These are phyloP conservation scores for Parascedosporium putredinis DNA, from an alignment of 2,329 filamentous ascomycete genomes.

Conservation along the genomic window DNA sequence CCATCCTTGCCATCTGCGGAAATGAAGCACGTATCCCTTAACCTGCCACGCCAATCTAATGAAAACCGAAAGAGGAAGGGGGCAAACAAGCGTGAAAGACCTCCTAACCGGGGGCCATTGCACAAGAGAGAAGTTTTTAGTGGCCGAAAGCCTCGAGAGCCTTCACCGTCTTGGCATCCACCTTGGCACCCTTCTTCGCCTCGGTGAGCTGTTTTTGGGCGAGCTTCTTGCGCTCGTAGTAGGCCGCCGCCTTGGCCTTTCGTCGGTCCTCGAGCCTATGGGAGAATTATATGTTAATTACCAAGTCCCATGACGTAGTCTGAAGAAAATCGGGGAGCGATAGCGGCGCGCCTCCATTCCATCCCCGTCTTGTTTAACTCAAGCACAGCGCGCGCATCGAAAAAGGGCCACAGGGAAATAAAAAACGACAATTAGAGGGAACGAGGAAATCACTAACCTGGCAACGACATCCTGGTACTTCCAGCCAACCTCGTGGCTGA, in stretches of 20 bases:
- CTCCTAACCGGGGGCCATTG: neutral
- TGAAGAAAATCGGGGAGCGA: too few relatives aligned
- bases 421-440: too few relatives aligned
- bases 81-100: neutral
- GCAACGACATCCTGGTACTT: conserved; percentile 99
- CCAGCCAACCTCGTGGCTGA: conserved; percentile 99
- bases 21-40: conserved; percentile 6
- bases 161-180: conserved; percentile 77
- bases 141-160: conserved; percentile 86
- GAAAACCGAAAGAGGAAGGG: conserved; percentile 4
- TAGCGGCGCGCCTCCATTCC: neutral
- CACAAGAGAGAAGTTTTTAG: conserved; percentile 39
- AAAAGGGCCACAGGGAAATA: neutral
- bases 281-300: neutral
- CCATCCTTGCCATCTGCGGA: conserved; percentile 5
- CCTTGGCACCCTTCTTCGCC: conserved; percentile 83
- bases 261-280: conserved; percentile 93
- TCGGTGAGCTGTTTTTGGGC: conserved; percentile 81
- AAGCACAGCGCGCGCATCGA: neutral
- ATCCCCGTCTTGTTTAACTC: neutral
- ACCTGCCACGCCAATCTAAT: conserved; percentile 10
- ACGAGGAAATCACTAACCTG: conserved; percentile 59
- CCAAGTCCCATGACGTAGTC: conserved; percentile 13
- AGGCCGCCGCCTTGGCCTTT: conserved; percentile 98
- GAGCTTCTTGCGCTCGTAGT: conserved; percentile 99